phyloP scores from a whole-genome alignment of 176 grass and related monocot genomes.

The Oryza coarctata region DNA sequence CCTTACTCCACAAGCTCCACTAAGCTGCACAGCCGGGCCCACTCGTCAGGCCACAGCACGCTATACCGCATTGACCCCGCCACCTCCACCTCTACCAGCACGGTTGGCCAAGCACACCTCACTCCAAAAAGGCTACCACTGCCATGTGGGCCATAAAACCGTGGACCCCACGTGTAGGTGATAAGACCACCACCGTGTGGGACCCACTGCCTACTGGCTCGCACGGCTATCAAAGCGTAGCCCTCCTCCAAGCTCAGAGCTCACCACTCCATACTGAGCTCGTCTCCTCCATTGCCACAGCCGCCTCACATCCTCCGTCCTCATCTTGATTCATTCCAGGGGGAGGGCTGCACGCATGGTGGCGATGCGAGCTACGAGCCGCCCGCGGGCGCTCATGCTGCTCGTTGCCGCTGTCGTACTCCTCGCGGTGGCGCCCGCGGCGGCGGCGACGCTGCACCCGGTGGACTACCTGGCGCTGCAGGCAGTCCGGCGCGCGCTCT shows the following conservation, averaged over 20 bases:
- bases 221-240: conserved; percentile 45
- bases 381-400: not conserved
- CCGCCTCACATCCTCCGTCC: not conserved
- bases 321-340: not conserved
- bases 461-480: conserved; percentile 72
- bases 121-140: not conserved
- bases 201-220: not conserved
- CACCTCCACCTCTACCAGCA: not conserved
- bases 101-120: not conserved
- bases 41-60: not conserved
- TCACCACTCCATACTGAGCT: not conserved
- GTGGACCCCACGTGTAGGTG: not conserved
- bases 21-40: not conserved
- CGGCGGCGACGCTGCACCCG: conserved; percentile 55
- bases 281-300: not conserved
- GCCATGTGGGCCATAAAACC: not conserved
- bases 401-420: not conserved
- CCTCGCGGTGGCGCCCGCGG: not conserved
- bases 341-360: conserved; percentile 1
- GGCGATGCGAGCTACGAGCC: not conserved
- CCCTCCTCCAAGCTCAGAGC: conserved; percentile 1
- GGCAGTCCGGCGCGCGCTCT: conserved; percentile 40
- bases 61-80: not conserved
- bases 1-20: conserved; percentile 12
- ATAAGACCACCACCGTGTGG: not conserved